These are phyloP conservation scores for Flaveria sonorensis DNA, from an alignment of 129 eudicot genomes.

Conservation along the genomic window DNA sequence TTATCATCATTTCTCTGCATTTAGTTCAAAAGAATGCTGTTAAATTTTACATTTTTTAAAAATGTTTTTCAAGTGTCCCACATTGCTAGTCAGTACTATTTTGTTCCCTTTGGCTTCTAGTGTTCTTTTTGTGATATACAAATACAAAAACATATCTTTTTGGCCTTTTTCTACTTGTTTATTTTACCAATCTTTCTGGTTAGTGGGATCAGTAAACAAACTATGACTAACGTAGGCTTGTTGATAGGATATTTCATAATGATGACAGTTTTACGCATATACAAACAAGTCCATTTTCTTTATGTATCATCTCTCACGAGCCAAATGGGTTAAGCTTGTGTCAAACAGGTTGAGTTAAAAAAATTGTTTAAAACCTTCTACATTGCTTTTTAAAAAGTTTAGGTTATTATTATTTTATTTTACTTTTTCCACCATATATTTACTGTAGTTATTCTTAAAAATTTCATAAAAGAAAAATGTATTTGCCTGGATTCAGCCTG, in stretches of 20 bases:
- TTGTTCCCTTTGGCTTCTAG: slow-evolving; percentile 13
- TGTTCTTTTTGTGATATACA: slow-evolving; percentile 9
- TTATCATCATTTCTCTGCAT: not conserved
- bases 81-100: not conserved
- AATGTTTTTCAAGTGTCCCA: not conserved
- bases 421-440: not conserved
- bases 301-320: not conserved
- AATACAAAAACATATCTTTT: not conserved
- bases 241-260: not conserved
- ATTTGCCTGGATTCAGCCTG: not conserved
- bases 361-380: not conserved
- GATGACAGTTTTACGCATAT: not conserved
- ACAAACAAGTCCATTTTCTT: not conserved
- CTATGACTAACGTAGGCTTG: not conserved
- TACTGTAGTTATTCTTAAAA: not conserved
- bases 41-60: not conserved
- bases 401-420: not conserved
- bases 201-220: not conserved
- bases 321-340: not conserved
- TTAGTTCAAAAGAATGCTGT: not conserved
- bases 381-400: not conserved
- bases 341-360: not conserved
- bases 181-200: not conserved
- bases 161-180: slow-evolving; percentile 17
- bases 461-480: not conserved